phyloP scores from a whole-genome alignment of 345 rosid species.

The Excoecaria agallocha region DNA sequence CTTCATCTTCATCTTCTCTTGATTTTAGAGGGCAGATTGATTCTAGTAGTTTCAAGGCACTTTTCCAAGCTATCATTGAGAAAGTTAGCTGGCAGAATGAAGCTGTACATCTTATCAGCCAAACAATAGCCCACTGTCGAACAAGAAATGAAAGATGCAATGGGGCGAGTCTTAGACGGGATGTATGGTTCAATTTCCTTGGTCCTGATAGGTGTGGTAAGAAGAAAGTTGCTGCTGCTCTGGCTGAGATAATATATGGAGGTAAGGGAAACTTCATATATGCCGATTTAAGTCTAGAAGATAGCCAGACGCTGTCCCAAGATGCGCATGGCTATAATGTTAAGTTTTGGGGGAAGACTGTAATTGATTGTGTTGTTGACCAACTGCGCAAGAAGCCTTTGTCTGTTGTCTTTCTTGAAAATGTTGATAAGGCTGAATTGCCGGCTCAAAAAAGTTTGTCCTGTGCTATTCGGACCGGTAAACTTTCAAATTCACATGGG shows the following conservation, averaged over 20 bases:
- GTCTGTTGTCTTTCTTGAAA: slow-evolving; percentile 60
- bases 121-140: slow-evolving; percentile 49
- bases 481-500: slow-evolving; percentile 53
- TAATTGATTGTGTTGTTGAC: slow-evolving; percentile 46
- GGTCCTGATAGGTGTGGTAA: slow-evolving; percentile 70
- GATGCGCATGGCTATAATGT: slow-evolving; percentile 28
- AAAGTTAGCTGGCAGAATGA: slow-evolving; percentile 62
- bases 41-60: slow-evolving; percentile 43
- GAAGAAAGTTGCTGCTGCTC: slow-evolving; percentile 59
- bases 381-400: slow-evolving; percentile 51
- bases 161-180: slow-evolving; percentile 30
- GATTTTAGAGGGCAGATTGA: slow-evolving; percentile 32
- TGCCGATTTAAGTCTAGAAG: slow-evolving; percentile 48
- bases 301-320: slow-evolving; percentile 21
- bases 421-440: slow-evolving; percentile 62
- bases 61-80: slow-evolving; percentile 41
- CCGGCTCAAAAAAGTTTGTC: slow-evolving; percentile 47
- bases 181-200: slow-evolving; percentile 61
- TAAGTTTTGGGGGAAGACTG: slow-evolving; percentile 46
- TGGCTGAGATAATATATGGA: slow-evolving; percentile 55
- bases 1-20: slow-evolving; percentile 24
- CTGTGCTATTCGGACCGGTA: slow-evolving; percentile 53
- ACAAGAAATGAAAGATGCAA: slow-evolving; percentile 27
- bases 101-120: slow-evolving; percentile 46
- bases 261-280: slow-evolving; percentile 39